phyloP scores from a whole-genome alignment of 805 yeast genomes.

The Wickerhamiella bombiphila region DNA sequence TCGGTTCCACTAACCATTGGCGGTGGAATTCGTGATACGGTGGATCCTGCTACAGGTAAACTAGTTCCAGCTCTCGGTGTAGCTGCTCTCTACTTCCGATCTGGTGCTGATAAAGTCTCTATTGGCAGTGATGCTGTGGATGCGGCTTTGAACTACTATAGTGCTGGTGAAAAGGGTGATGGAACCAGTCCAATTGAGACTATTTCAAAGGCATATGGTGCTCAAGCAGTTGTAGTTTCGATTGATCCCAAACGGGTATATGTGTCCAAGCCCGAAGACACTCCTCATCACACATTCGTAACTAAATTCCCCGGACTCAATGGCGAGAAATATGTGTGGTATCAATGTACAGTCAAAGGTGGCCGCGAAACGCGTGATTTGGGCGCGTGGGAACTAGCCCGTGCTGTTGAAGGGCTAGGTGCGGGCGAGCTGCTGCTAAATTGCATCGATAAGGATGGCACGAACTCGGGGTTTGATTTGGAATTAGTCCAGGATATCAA shows the following conservation, averaged over 20 bases:
- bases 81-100: slow-evolving; percentile 79
- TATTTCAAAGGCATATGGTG: slow-evolving; percentile 82
- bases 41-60: slow-evolving; percentile 66
- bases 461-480: slow-evolving; percentile 84
- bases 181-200: slow-evolving; percentile 88
- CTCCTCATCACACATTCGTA: slow-evolving; percentile 48
- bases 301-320: slow-evolving; percentile 66
- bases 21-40: slow-evolving; percentile 88
- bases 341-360: slow-evolving; percentile 91
- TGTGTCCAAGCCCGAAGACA: slow-evolving; percentile 44
- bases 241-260: slow-evolving; percentile 93
- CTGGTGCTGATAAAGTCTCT: slow-evolving; percentile 97
- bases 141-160: slow-evolving; percentile 75
- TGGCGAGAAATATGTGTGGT: slow-evolving; percentile 82
- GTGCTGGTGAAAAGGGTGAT: slow-evolving; percentile 37
- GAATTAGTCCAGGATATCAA: slow-evolving; percentile 74
- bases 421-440: slow-evolving; percentile 91
- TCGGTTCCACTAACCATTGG: slow-evolving; percentile 98
- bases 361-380: slow-evolving; percentile 83
- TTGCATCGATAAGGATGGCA: slow-evolving; percentile 94
- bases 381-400: slow-evolving; percentile 81
- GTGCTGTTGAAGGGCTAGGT: slow-evolving; percentile 82
- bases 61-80: slow-evolving; percentile 73
- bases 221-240: slow-evolving; percentile 93
- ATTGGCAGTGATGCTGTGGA: slow-evolving; percentile 95